Evolutionary conservation across 768 basidiomycete species (phyloP), one percentile per base, ranked within the genome.

Genomic region (Boletus eberwhitei): DNA sequence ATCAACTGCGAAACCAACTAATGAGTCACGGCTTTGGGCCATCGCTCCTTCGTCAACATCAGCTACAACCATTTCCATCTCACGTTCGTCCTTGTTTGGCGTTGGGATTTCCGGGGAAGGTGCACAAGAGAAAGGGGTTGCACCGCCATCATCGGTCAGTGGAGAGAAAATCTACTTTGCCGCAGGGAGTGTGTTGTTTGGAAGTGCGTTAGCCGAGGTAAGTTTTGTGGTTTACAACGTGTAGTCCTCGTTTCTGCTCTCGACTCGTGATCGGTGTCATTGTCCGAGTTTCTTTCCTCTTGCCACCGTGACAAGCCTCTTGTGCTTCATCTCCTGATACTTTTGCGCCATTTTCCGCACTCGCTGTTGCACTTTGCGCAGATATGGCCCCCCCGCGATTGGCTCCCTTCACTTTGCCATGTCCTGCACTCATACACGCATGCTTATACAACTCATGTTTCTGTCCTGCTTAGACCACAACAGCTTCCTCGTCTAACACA

Each of bases 161-260:
- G 43, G 31, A 31, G 35, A 21, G 24, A 35, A 13, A n/a, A 8
- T 41, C 13, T 58, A 55, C 43, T 60, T 70, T 4, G 66, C 77
- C 22, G 57, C 74, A 13, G 60, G 61, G 40, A 84, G 80, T 67
- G 62, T 76, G 12, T 66, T 86, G 48, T 81, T 86, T 59, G 81
- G 78, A 9, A 58, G 61, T 46, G 32, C 52, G 5, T 42, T 48
- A 11, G 6, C 42, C 16, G 14, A 52, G 52, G 65, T 66, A 39
- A 48, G 67, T 51, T 42, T 44, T 48, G 44, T 59, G 29, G 48
- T 48, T 34, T 26, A 24, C 37, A 52, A 44, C 46, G 48, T 52
- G 57, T 46, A 22, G 4, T 35, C 63, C 58, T 56, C 47, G 31
- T 48, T 56, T 45, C 22, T 36, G 35, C n/a, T 36, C 32, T 29